A percentile compares a stretch with the other conserved stretches of the same genome.
These are phyloP conservation scores for Aspergillus ibericus DNA, from an alignment of 2,329 filamentous ascomycete genomes.

Conservation along the genomic window DNA sequence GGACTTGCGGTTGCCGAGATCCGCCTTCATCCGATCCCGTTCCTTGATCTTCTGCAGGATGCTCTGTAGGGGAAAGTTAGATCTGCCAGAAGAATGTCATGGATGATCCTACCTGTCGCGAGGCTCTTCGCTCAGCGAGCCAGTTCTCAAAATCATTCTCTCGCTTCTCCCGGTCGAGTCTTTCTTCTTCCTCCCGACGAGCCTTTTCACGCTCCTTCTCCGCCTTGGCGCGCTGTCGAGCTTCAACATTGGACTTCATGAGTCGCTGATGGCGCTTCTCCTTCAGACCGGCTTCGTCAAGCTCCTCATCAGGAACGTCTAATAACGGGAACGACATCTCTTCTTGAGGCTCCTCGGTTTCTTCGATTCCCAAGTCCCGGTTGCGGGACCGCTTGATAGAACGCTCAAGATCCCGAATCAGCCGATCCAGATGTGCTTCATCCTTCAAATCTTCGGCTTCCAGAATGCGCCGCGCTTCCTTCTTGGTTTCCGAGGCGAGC, in stretches of 20 bases:
- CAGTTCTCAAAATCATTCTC: conserved; percentile 82
- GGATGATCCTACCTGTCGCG: conserved; percentile 53
- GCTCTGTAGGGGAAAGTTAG: conserved; percentile 47
- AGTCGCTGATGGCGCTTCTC: conserved; percentile 89
- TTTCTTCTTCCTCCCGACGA: conserved; percentile 76
- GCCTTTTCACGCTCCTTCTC: conserved; percentile 94
- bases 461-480: conserved; percentile 80
- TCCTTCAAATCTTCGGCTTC: conserved; percentile 92
- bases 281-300: conserved; percentile 88
- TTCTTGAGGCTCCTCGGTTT: conserved; percentile 71
- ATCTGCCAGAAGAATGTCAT: not conserved
- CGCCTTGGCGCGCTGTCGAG: conserved; percentile 86
- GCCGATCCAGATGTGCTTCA: conserved; percentile 78
- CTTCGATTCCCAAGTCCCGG: conserved; percentile 87
- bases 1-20: conserved; percentile 94
- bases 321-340: conserved; percentile 85
- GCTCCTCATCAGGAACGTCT: conserved; percentile 84
- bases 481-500: conserved; percentile 77
- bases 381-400: conserved; percentile 86
- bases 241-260: conserved; percentile 93
- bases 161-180: conserved; percentile 78
- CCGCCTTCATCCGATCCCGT: conserved; percentile 85
- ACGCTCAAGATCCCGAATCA: conserved; percentile 85
- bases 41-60: conserved; percentile 86
- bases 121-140: conserved; percentile 77